phyloP scores from a whole-genome alignment of 192 early-diverging fungal species.

The Coemansia interrupta region DNA sequence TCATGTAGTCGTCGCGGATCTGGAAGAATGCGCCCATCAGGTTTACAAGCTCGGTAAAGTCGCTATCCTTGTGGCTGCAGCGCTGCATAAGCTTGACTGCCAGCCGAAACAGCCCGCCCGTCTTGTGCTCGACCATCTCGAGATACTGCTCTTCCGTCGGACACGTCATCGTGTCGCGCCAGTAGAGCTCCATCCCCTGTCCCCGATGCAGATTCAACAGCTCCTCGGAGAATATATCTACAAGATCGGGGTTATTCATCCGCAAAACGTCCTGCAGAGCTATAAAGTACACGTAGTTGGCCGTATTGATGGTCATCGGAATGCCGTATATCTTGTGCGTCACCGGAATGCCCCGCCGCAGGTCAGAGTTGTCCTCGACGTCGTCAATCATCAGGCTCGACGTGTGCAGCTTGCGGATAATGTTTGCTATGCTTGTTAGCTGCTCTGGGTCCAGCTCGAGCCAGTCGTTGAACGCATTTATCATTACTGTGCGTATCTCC shows the following conservation, averaged over 20 bases:
- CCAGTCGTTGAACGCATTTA: constrained; percentile 91
- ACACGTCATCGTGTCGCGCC: constrained; percentile 87
- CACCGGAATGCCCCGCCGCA: constrained; percentile 86
- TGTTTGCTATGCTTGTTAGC: constrained; percentile 68
- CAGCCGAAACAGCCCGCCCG: constrained; percentile 90
- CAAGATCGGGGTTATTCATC: constrained; percentile 64
- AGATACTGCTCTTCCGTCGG: constrained; percentile 91
- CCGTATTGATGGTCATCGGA: constrained; percentile 91
- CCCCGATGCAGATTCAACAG: constrained; percentile 87
- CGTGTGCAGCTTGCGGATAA: constrained; percentile 93
- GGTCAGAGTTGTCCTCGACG: constrained; percentile 86
- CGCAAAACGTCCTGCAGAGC: constrained; percentile 71
- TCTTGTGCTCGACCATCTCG: constrained; percentile 96
- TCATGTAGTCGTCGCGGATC: constrained; percentile 96
- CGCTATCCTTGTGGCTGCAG: constrained; percentile 53
- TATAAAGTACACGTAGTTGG: constrained; percentile 95
- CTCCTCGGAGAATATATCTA: constrained; percentile 89
- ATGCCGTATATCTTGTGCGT: constrained; percentile 96
- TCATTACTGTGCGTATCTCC: constrained; percentile 85
- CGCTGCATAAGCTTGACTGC: constrained; percentile 93
- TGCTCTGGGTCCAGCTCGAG: constrained; percentile 67
- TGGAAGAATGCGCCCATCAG: constrained; percentile 93
- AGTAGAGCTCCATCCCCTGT: constrained; percentile 97
- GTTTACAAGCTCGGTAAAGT: constrained; percentile 79
- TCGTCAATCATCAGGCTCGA: constrained; percentile 94